A percentile compares a stretch with the other conserved stretches of the same genome.
These are phyloP conservation scores for Aurifilum marmelostoma DNA, from an alignment of 2,329 filamentous ascomycete genomes.

Conservation along the genomic window DNA sequence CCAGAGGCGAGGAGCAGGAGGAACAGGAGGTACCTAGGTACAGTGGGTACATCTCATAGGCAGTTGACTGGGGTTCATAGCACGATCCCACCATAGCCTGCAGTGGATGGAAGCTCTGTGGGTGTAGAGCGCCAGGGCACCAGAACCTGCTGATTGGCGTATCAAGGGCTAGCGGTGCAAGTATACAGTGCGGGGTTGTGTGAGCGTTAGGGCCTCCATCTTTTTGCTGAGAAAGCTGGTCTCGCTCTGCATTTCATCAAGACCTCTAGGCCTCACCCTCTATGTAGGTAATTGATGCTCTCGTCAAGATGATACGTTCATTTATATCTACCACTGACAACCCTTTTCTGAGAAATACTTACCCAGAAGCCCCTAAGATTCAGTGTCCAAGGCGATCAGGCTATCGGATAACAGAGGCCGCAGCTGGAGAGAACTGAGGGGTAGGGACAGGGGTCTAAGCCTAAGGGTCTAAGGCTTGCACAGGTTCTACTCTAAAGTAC, in stretches of 20 bases:
- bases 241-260: neutral
- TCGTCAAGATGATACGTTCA: neutral
- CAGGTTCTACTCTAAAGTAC: neutral
- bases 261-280: neutral
- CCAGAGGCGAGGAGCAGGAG: neutral
- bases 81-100: neutral
- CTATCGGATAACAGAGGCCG: neutral
- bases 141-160: neutral
- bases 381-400: neutral
- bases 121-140: neutral
- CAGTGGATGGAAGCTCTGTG: neutral
- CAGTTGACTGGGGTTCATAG: neutral
- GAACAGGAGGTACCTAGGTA: neutral
- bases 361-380: neutral
- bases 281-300: neutral
- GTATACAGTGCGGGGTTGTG: neutral
- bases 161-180: neutral
- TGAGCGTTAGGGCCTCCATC: neutral
- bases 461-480: neutral
- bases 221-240: neutral
- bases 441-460: neutral
- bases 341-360: neutral
- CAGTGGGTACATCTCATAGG: neutral
- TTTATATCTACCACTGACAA: neutral
- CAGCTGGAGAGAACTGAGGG: neutral